phyloP scores from a whole-genome alignment of 2,329 filamentous ascomycete genomes.

The Diaporthe sp. region DNA sequence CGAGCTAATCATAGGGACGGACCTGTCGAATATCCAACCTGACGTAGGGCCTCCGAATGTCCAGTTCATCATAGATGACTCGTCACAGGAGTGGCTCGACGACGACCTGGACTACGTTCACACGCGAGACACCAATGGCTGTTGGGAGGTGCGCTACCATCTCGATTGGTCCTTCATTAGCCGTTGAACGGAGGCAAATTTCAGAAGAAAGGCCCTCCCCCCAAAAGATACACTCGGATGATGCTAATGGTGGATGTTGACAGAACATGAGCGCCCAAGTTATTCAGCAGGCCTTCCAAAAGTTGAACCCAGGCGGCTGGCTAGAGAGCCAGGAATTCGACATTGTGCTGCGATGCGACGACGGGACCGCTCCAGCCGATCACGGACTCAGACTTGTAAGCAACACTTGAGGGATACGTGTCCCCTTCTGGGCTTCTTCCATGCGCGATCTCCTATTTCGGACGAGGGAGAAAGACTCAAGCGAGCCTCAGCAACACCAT shows the following conservation, averaged over 20 bases:
- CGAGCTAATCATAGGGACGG: conserved; percentile 67
- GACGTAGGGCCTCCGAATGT: conserved; percentile 76
- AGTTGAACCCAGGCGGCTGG: conserved; percentile 63
- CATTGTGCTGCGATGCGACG: conserved; percentile 53
- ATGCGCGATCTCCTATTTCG: background rate
- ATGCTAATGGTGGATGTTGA: background rate
- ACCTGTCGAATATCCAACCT: conserved; percentile 76
- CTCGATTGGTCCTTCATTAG: background rate
- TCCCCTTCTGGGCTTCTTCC: background rate
- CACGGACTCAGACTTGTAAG: conserved; percentile 45
- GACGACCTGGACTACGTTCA: conserved; percentile 68
- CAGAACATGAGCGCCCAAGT: conserved; percentile 57
- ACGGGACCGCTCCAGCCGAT: conserved; percentile 53
- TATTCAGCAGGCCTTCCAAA: conserved; percentile 62
- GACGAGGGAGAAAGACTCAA: background rate
- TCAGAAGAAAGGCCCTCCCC: background rate
- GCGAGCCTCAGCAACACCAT: background rate
- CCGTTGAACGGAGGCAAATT: background rate
- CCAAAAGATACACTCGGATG: background rate
- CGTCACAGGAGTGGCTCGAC: conserved; percentile 62
- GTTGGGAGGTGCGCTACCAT: conserved; percentile 49
- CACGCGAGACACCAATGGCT: conserved; percentile 59
- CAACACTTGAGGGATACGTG: background rate
- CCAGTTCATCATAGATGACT: conserved; percentile 79
- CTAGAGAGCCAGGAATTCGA: conserved; percentile 64